phyloP scores from a whole-genome alignment of 306 rosid species.

The Vigna nakashimae region DNA sequence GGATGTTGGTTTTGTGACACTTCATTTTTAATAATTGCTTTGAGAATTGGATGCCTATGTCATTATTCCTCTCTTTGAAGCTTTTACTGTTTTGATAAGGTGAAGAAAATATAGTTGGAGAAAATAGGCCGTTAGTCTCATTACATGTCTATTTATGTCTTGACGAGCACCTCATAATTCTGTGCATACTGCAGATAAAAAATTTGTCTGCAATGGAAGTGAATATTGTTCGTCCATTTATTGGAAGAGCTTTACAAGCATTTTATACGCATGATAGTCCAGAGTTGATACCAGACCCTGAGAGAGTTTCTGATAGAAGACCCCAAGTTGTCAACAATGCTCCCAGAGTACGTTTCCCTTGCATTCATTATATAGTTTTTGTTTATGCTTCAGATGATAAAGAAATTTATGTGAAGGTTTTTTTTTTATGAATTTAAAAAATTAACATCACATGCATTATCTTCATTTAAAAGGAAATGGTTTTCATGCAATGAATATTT shows the following conservation, averaged over 20 bases:
- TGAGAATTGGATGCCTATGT: slow-evolving; percentile 22
- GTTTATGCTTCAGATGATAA: slow-evolving; percentile 12
- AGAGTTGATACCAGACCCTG: slow-evolving; percentile 85
- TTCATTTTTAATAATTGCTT: slow-evolving; percentile 4
- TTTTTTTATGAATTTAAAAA: too few relatives aligned
- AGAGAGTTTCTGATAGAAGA: slow-evolving; percentile 67
- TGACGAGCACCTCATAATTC: slow-evolving; percentile 28
- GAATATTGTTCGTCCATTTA: slow-evolving; percentile 92
- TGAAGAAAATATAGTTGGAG: slow-evolving; percentile 5
- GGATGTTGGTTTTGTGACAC: slow-evolving; percentile 1
- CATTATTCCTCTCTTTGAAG: slow-evolving; percentile 1
- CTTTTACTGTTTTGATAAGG: slow-evolving; percentile 8
- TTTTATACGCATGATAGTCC: slow-evolving; percentile 92
- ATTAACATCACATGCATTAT: neutral
- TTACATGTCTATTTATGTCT: neutral
- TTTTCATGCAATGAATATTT: slow-evolving; percentile 38
- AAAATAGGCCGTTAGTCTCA: slow-evolving; percentile 23
- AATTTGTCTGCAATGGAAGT: slow-evolving; percentile 98
- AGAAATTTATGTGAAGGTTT: slow-evolving; percentile 23
- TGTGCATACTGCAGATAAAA: slow-evolving; percentile 64
- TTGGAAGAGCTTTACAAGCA: slow-evolving; percentile 87
- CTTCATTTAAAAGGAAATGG: neutral
- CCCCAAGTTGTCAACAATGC: slow-evolving; percentile 69
- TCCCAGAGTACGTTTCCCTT: slow-evolving; percentile 69
- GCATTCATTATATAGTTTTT: neutral